Evolutionary conservation across 148 eudicot genomes (phyloP).

Genomic region (Dianthus caryophyllus): DNA sequence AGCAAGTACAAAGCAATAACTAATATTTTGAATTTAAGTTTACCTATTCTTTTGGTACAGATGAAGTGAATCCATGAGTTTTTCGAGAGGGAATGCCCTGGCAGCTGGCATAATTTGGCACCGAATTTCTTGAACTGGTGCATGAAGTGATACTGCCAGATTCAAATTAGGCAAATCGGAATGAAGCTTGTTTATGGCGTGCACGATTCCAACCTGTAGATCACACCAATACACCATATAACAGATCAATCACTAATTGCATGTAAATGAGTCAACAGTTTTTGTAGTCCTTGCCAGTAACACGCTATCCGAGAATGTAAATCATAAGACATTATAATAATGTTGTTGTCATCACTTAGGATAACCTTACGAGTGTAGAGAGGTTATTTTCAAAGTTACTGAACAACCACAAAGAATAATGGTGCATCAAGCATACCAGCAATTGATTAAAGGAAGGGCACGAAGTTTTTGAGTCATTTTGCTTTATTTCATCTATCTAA

Average conservation of each 20-base stretch:
- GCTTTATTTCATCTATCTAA: too few relatives aligned
- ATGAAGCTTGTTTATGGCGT: constrained; percentile 80
- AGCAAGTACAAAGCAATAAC: background rate
- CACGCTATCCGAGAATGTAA: background rate
- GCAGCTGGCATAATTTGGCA: constrained; percentile 99
- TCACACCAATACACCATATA: background rate
- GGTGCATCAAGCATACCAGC: too few relatives aligned
- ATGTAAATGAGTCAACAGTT: too few relatives aligned
- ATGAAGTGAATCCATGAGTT: constrained; percentile 72
- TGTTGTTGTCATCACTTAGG: background rate
- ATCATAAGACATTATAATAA: background rate
- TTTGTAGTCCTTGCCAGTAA: background rate
- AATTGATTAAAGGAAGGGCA: too few relatives aligned
- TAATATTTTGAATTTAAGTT: background rate
- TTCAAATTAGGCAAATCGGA: constrained; percentile 70
- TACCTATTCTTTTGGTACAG: constrained; percentile 79
- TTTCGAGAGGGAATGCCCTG: constrained; percentile 88
- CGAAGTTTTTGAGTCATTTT: too few relatives aligned
- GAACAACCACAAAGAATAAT: too few relatives aligned
- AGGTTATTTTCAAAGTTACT: too few relatives aligned
- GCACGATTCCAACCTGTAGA: constrained; percentile 85
- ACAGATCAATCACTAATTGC: too few relatives aligned
- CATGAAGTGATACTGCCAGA: constrained; percentile 94
- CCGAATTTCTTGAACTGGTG: constrained; percentile 95
- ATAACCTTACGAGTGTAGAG: background rate